A percentile compares a stretch with the other conserved stretches of the same genome.
Evolutionary conservation across 164 flowering plant genomes (phyloP).

Genomic region (Umbellularia californica): DNA sequence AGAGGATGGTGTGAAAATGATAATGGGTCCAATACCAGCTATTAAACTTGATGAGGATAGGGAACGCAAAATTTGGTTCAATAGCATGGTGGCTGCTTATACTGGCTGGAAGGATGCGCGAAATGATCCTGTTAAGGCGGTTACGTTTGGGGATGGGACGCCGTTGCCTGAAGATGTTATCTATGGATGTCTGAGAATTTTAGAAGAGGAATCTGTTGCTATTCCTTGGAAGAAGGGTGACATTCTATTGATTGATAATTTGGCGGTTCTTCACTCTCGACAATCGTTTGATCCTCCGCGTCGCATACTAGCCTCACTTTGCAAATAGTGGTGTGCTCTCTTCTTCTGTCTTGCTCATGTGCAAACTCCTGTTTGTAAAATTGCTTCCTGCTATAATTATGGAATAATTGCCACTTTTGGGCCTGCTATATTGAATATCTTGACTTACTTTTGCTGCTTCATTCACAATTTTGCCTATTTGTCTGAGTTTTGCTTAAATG

Average conservation of each 20-base stretch:
- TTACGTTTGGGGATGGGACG: constrained; percentile 73
- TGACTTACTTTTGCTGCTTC: neutral
- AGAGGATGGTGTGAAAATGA: constrained; percentile 66
- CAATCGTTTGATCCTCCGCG: constrained; percentile 73
- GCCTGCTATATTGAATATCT: neutral
- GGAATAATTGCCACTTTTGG: neutral
- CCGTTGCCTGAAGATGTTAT: constrained; percentile 65
- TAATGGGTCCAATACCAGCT: constrained; percentile 89
- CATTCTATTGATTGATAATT: constrained; percentile 70
- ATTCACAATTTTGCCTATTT: neutral
- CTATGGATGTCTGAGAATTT: constrained; percentile 56
- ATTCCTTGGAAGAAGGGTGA: constrained; percentile 90
- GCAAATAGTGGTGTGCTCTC: constrained; percentile 32
- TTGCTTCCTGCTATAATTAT: neutral
- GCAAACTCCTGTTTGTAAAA: neutral
- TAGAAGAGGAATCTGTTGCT: constrained; percentile 76
- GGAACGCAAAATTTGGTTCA: constrained; percentile 89
- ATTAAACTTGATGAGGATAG: constrained; percentile 56
- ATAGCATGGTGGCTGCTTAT: constrained; percentile 86
- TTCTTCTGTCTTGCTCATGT: neutral
- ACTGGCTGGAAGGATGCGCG: constrained; percentile 78
- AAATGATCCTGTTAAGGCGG: constrained; percentile 74
- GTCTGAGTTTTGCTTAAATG: neutral
- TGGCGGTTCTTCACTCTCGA: constrained; percentile 82
- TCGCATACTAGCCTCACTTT: constrained; percentile 75